Conservation (phyloP, 1,284 basidiomycete genomes). For the Papiliotrema terrestris region DNA sequence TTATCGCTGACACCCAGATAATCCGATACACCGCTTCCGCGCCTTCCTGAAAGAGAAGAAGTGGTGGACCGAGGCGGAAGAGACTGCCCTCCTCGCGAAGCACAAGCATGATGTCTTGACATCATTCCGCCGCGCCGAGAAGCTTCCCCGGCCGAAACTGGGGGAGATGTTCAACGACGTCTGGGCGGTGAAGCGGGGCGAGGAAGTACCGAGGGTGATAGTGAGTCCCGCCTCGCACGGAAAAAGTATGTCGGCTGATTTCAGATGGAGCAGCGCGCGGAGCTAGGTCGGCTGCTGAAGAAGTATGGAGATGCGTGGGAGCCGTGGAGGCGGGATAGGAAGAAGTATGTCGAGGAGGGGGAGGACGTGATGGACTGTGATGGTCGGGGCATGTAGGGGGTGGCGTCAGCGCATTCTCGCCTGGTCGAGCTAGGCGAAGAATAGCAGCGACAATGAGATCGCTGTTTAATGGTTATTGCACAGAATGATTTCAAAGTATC, state of each 20-base stretch:
- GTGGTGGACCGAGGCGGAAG: conserved; percentile 82
- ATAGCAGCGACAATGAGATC: too few species aligned
- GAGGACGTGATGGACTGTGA: conserved; percentile 58
- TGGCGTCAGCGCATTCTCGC: too few species aligned
- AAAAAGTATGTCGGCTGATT: not conserved
- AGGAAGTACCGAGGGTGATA: conserved; percentile 77
- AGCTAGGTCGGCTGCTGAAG: conserved; percentile 66
- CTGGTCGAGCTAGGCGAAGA: too few species aligned
- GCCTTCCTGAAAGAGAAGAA: conserved; percentile 72
- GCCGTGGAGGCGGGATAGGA: conserved; percentile 77
- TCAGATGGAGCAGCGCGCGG: conserved; percentile 77
- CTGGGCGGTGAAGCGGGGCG: conserved; percentile 56
- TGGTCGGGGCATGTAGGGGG: conserved; percentile 13
- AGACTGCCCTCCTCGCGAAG: conserved; percentile 65
- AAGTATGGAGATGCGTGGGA: conserved; percentile 81
- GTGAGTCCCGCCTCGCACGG: conserved; percentile 53
- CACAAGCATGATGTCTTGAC: conserved; percentile 71
- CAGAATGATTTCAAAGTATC: too few species aligned
- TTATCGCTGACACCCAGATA: conserved; percentile 54
- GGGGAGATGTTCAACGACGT: conserved; percentile 82
- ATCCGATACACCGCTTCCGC: conserved; percentile 80
- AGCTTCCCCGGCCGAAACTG: conserved; percentile 64
- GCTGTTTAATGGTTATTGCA: too few species aligned
- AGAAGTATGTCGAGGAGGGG: conserved; percentile 74
- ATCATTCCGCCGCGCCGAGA: conserved; percentile 74